Evolutionary conservation across 2,329 filamentous ascomycete species (phyloP).

Genomic region (Proliferodiscus dingleyae): DNA sequence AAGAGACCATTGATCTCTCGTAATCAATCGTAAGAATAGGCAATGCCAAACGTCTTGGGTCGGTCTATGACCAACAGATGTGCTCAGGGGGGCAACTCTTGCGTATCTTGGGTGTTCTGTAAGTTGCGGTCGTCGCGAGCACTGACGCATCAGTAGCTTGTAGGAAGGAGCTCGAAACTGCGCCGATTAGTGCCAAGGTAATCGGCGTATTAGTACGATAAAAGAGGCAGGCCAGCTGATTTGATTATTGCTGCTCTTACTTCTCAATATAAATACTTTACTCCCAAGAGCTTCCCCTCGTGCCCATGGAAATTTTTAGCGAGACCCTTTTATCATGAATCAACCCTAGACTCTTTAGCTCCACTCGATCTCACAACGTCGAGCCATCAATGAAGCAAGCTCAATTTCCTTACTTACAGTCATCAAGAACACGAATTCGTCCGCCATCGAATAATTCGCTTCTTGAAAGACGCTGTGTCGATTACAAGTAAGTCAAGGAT

Average conservation of each 20-base stretch:
- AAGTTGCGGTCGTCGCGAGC: background rate
- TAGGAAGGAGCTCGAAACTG: background rate
- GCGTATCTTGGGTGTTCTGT: background rate
- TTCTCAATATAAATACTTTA: no score
- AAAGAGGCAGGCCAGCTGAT: background rate
- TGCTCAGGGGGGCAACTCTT: constrained; percentile 2
- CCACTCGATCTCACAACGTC: no score
- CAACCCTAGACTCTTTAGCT: no score
- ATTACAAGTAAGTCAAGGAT: no score
- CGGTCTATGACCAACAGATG: constrained; percentile 9
- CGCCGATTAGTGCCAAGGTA: no score
- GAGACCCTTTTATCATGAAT: background rate
- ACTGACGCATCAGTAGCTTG: no score
- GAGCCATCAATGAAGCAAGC: no score
- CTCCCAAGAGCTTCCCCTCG: no score
- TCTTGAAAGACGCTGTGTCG: no score
- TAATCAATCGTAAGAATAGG: background rate
- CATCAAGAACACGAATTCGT: no score
- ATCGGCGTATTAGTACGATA: background rate
- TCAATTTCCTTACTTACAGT: no score
- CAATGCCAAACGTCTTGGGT: constrained; percentile 8
- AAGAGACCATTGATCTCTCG: constrained; percentile 4
- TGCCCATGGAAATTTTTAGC: background rate
- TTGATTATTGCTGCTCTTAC: background rate
- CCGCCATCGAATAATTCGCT: no score